A percentile compares a stretch with the other conserved stretches of the same genome.
phyloP scores from a whole-genome alignment of 768 basidiomycete genomes.

The Lentinula sp. region DNA sequence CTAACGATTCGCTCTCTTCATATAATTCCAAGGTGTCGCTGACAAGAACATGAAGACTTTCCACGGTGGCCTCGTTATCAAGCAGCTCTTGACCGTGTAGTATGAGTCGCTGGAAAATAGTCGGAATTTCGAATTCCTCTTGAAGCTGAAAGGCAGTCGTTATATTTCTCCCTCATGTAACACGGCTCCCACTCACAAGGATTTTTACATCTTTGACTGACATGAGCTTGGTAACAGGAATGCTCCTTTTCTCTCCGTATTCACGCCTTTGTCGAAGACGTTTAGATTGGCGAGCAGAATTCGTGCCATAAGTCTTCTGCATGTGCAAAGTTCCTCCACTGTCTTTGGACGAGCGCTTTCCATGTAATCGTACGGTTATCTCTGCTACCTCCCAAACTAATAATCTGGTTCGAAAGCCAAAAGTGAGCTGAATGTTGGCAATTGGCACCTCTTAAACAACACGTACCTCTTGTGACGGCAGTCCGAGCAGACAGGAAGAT shows the following conservation, averaged over 20 bases:
- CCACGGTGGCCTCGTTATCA: constrained; percentile 55
- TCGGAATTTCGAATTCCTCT: constrained; percentile 57
- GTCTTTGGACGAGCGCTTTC: constrained; percentile 16
- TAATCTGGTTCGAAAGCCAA: constrained; percentile 27
- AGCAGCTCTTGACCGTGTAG: constrained; percentile 56
- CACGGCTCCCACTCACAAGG: constrained; percentile 38
- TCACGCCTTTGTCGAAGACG: constrained; percentile 58
- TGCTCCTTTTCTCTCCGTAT: constrained; percentile 39
- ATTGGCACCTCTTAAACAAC: neutral
- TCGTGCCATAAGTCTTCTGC: constrained; percentile 19
- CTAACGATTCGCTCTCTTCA: constrained; percentile 56
- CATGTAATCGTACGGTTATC: constrained; percentile 47
- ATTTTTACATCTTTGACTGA: constrained; percentile 78
- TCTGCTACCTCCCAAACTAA: constrained; percentile 55
- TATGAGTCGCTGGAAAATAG: constrained; percentile 71
- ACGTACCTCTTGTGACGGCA: constrained; percentile 57
- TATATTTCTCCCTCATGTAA: neutral
- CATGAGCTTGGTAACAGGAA: constrained; percentile 57
- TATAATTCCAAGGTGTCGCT: constrained; percentile 64
- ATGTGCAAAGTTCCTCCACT: constrained; percentile 11
- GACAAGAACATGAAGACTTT: constrained; percentile 42
- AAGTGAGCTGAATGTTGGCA: neutral
- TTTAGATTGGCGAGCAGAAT: constrained; percentile 59
- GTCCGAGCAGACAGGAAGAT: constrained; percentile 49
- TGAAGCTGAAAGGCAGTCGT: constrained; percentile 42